Evolutionary conservation across 2,329 filamentous ascomycete genomes (phyloP).

Genomic region (Cladosporium phlei): DNA sequence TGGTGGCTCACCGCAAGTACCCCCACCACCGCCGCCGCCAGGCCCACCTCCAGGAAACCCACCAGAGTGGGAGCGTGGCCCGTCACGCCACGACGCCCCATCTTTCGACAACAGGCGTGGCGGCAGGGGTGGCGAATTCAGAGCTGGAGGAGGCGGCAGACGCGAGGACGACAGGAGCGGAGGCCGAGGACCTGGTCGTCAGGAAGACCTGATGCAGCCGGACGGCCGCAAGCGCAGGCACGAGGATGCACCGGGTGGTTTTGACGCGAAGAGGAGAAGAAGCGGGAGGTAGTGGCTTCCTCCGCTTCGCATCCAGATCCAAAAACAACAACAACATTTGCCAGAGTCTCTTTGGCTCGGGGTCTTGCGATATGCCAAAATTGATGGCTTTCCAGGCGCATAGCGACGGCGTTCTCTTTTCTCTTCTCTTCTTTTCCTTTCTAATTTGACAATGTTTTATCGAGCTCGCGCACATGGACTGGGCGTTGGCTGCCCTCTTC

Average conservation of each 20-base stretch:
- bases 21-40: constrained; percentile 3
- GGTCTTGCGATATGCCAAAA: neutral
- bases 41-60: constrained; percentile 1
- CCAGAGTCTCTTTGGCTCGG: neutral
- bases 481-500: no score
- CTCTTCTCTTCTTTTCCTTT: neutral
- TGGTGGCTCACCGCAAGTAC: constrained; percentile 8
- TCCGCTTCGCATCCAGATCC: neutral
- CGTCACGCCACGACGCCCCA: constrained; percentile 1
- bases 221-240: constrained; percentile 28
- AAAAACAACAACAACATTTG: neutral
- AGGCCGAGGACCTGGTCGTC: constrained; percentile 17
- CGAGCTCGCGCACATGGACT: no score
- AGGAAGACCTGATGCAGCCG: constrained; percentile 18
- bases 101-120: constrained; percentile 1
- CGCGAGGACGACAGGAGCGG: constrained; percentile 19
- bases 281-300: constrained; percentile 14
- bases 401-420: neutral
- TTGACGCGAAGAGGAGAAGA: constrained; percentile 7
- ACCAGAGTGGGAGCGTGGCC: constrained; percentile 21
- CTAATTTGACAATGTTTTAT: no score
- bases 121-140: constrained; percentile 4
- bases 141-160: constrained; percentile 10
- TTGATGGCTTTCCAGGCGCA: neutral
- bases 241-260: constrained; percentile 20